phyloP scores from a whole-genome alignment of 352 stramenopile species.

The Phytopythium litorale region DNA sequence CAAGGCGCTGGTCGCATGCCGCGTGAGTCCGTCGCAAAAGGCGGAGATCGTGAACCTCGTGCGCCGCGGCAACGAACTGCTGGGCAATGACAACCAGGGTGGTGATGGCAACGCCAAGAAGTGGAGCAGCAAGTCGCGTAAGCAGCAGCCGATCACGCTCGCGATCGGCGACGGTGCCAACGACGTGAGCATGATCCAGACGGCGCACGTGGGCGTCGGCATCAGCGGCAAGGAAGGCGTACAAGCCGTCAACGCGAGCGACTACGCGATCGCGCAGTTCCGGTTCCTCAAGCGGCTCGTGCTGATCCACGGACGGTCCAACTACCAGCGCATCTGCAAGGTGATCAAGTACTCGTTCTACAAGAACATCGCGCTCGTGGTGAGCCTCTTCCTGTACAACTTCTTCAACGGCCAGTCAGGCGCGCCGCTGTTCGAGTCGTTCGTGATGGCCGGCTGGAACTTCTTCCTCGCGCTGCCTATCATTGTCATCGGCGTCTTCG shows the following conservation, averaged over 20 bases:
- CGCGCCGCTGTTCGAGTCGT: slow-evolving; percentile 72
- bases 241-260: slow-evolving; percentile 95
- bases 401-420: slow-evolving; percentile 93
- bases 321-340: slow-evolving; percentile 94
- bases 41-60: slow-evolving; percentile 73
- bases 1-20: slow-evolving; percentile 81
- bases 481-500: slow-evolving; percentile 69
- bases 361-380: slow-evolving; percentile 96
- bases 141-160: slow-evolving; percentile 82
- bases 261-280: slow-evolving; percentile 96
- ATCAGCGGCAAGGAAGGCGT: slow-evolving; percentile 97
- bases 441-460: slow-evolving; percentile 74
- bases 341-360: slow-evolving; percentile 98
- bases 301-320: slow-evolving; percentile 95
- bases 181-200: slow-evolving; percentile 99
- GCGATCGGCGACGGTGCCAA: slow-evolving; percentile 98
- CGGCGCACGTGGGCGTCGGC: slow-evolving; percentile 95
- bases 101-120: neutral
- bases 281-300: slow-evolving; percentile 91
- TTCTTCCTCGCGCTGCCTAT: slow-evolving; percentile 92
- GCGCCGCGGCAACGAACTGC: slow-evolving; percentile 25
- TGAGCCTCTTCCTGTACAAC: slow-evolving; percentile 90
- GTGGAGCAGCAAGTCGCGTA: slow-evolving; percentile 3
- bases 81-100: neutral
- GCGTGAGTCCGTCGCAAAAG: slow-evolving; percentile 83